phyloP scores from a whole-genome alignment of 2,329 filamentous ascomycete genomes.

The Exophiala alcalophila region DNA sequence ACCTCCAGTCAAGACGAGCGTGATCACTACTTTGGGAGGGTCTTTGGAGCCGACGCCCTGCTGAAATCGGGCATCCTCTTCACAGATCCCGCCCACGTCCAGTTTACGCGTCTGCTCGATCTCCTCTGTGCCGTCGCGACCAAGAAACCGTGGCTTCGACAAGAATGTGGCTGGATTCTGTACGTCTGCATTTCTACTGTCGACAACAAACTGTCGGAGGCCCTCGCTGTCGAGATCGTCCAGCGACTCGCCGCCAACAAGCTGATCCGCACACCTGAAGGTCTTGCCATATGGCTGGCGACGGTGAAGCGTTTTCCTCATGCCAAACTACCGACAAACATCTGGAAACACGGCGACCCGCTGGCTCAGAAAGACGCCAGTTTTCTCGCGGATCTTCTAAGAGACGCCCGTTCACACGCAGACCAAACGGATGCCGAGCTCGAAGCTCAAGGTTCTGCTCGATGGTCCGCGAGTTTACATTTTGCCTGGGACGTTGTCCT shows the following conservation, averaged over 20 bases:
- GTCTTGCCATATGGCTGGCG: conserved; percentile 81
- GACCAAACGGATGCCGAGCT: conserved; percentile 33
- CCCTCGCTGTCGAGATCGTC: conserved; percentile 61
- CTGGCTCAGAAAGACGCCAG: conserved; percentile 65
- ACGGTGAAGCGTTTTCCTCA: conserved; percentile 63
- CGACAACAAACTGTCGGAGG: conserved; percentile 19
- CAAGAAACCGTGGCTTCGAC: conserved; percentile 83
- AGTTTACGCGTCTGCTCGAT: conserved; percentile 63
- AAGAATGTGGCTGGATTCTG: conserved; percentile 81
- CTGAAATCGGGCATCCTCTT: conserved; percentile 75
- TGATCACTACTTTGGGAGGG: conserved; percentile 77
- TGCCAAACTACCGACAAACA: conserved; percentile 62
- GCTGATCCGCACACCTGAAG: conserved; percentile 77
- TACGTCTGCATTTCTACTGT: conserved; percentile 40
- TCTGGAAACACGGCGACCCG: conserved; percentile 73
- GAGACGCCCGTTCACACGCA: conserved; percentile 54
- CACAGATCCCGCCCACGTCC: conserved; percentile 47
- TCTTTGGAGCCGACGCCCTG: conserved; percentile 85
- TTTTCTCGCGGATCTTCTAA: conserved; percentile 72
- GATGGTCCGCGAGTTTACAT: conserved; percentile 75
- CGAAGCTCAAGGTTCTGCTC: conserved; percentile 54
- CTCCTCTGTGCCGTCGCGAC: conserved; percentile 70
- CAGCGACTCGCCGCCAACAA: conserved; percentile 61
- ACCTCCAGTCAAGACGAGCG: conserved; percentile 71
- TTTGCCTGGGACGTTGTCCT: conserved; percentile 85